These are phyloP conservation scores for Colletotrichum sidae DNA, from an alignment of 2,329 filamentous ascomycete species.

Conservation along the genomic window DNA sequence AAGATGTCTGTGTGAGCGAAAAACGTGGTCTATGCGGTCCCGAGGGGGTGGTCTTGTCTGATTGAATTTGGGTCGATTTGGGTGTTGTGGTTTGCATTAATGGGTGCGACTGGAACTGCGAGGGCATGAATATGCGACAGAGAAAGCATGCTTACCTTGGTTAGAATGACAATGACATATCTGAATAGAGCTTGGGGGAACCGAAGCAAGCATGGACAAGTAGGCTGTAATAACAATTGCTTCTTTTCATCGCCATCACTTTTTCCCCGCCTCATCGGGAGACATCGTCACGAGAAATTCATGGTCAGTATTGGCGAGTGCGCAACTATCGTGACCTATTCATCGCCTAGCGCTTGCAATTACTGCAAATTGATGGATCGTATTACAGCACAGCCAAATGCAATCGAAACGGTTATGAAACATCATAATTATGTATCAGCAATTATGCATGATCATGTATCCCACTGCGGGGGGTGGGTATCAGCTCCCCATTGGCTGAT, in stretches of 20 bases:
- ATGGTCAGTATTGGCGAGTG: too few species aligned
- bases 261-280: background rate
- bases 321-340: too few species aligned
- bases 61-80: slow-evolving; percentile 23
- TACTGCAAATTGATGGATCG: background rate
- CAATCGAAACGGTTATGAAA: background rate
- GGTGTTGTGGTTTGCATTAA: slow-evolving; percentile 33
- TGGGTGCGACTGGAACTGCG: slow-evolving; percentile 12
- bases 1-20: slow-evolving; percentile 88
- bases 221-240: background rate
- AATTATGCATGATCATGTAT: background rate
- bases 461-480: background rate
- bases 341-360: too few species aligned
- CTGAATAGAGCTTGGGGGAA: background rate
- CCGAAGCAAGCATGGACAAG: background rate
- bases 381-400: background rate
- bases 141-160: slow-evolving; percentile 8
- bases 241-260: background rate
- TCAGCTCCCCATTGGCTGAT: background rate
- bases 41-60: slow-evolving; percentile 6
- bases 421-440: background rate
- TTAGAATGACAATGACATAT: background rate
- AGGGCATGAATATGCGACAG: slow-evolving; percentile 32
- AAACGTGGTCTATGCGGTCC: slow-evolving; percentile 11
- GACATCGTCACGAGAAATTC: too few species aligned